phyloP scores from a whole-genome alignment of 2,329 filamentous ascomycete genomes.

The Elsinoe fawcettii region DNA sequence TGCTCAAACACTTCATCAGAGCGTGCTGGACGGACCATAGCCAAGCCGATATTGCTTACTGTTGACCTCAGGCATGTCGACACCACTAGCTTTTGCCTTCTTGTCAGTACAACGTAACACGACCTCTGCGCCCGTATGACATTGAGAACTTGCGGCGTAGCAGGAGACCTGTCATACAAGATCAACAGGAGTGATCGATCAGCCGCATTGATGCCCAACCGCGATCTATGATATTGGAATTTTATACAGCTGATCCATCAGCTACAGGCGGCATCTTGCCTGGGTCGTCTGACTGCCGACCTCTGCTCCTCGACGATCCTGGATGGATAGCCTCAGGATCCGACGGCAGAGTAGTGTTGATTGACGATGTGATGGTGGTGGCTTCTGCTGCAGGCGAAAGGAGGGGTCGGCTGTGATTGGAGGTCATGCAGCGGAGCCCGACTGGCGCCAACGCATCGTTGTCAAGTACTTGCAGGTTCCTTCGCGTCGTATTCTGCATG shows the following conservation, averaged over 20 bases:
- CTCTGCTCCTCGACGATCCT: background rate
- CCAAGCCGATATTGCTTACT: background rate
- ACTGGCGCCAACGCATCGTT: background rate
- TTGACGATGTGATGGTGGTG: background rate
- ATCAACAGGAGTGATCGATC: background rate
- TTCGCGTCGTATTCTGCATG: background rate
- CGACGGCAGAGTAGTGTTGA: background rate
- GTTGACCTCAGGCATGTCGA: background rate
- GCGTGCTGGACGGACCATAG: background rate
- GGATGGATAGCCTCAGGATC: background rate
- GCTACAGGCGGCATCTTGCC: background rate
- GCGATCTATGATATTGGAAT: background rate
- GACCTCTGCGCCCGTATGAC: background rate
- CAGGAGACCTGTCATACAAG: background rate
- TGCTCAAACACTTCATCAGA: too few relatives aligned
- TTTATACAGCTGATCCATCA: background rate
- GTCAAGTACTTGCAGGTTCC: background rate
- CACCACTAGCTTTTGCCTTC: background rate
- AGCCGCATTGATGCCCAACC: background rate
- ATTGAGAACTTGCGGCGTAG: background rate
- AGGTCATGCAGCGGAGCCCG: background rate
- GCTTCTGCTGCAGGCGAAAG: background rate
- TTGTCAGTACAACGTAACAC: conserved; percentile 6
- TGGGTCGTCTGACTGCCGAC: background rate
- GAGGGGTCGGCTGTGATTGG: background rate